Base-by-base conservation (phyloP, 805 yeast genomes). In the Metschnikowia arizonensis region DNA sequence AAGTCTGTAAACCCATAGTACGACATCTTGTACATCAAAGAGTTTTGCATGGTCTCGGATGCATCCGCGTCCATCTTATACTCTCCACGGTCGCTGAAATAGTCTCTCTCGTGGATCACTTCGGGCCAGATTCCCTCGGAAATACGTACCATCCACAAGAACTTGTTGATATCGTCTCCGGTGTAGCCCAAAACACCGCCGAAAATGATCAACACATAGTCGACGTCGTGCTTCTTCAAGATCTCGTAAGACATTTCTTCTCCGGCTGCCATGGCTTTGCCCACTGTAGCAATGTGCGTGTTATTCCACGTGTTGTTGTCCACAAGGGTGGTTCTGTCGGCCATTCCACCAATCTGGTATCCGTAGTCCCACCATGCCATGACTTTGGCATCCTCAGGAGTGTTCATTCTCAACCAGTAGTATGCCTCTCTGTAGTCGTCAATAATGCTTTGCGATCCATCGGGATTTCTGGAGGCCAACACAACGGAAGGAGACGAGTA, bases 291-390 rank as follows among this genome's bases (percentile, higher is more conserved):
- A 67, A 93, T 95, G 65, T 93, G 99, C 3, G 99, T 93, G 73
- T 93, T 93, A 66, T 93, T 93, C 99, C 99, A 93, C 9, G 99
- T 93, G 71, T 93, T 93, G 78, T 93, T 93, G 67, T 93, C 99
- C 32, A 95, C 99, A 56, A 93, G 76, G 5, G 99, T 93, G 53
- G 98, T 91, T 62, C 99, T 81, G 69, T 93, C 99, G 37, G 99
- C 99, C 98, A 93, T 93, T 52, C 99, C 99, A 58, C 99, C 99
- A 60, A 93, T 93, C 73, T 93, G 99, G 68, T 93, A 93, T 45
- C 99, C 99, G 62, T 95, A 95, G 73, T 95, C 99, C 99, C 99
- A 93, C 99, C 99, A 93, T 9, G 97, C 84, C 85, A 95, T 88
- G 50, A 93, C 85, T 66, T 87, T 90, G 29, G 97, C 86, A 63